Evolutionary conservation across 2,329 filamentous ascomycete species (phyloP).

Genomic region (Epichloe hybrida): DNA sequence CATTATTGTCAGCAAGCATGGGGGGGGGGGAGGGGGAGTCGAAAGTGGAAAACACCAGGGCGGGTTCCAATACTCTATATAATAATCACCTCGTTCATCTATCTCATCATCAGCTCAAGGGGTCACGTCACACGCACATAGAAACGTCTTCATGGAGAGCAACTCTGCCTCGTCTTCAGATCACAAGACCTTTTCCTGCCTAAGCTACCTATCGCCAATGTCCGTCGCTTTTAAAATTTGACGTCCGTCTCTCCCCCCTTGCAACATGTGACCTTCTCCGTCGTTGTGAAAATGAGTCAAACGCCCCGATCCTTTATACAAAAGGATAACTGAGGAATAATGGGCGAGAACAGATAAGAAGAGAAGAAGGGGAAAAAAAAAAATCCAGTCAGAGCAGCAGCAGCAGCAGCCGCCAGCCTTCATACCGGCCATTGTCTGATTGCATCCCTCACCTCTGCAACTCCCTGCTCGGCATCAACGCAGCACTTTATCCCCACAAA

Average conservation of each 20-base stretch:
- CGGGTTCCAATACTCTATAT: no score
- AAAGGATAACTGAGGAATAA: neutral
- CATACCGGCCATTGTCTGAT: neutral
- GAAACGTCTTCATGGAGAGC: neutral
- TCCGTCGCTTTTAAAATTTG: neutral
- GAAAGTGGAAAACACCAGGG: no score
- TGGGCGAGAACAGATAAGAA: neutral
- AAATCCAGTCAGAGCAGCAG: neutral
- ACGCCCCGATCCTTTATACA: constrained; percentile 1
- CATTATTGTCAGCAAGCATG: no score
- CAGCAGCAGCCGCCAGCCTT: neutral
- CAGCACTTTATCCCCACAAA: neutral
- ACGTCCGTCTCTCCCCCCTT: neutral
- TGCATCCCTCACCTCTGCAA: neutral
- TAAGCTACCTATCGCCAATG: constrained; percentile 3
- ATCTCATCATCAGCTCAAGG: no score
- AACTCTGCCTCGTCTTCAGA: neutral
- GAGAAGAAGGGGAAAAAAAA: neutral
- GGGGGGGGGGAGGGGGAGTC: no score
- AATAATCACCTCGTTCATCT: no score
- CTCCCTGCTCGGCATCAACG: neutral
- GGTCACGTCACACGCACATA: no score
- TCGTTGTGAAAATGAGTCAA: neutral
- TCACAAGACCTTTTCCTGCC: neutral
- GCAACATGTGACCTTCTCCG: neutral